Percentiles rank a stretch among this genome's conserved stretches.
These are phyloP conservation scores for Neurospora sp. DNA, from an alignment of 495 filamentous ascomycete genomes.

Conservation along the genomic window DNA sequence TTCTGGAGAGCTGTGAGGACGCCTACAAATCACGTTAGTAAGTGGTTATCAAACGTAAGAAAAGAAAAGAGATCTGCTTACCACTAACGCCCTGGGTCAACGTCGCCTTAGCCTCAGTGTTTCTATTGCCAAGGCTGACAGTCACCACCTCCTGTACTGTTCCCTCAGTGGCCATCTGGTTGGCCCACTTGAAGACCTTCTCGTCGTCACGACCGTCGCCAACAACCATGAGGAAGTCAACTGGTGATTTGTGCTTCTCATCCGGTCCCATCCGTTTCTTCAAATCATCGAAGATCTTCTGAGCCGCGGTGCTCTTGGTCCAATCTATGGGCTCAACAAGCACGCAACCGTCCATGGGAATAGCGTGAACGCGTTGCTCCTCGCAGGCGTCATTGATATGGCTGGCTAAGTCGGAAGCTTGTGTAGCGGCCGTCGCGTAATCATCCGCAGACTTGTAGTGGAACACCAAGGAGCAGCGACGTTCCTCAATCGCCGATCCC, in stretches of 20 bases:
- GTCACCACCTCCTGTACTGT: constrained; percentile 53
- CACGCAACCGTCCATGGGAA: constrained; percentile 66
- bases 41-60: neutral
- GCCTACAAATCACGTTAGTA: constrained; percentile 17
- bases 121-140: constrained; percentile 71
- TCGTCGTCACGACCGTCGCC: constrained; percentile 90
- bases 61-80: constrained; percentile 26
- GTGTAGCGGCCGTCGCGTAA: constrained; percentile 54
- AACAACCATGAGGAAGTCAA: constrained; percentile 75
- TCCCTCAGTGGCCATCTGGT: constrained; percentile 47
- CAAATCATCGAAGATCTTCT: constrained; percentile 53
- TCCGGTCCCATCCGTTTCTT: constrained; percentile 28
- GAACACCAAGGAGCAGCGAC: constrained; percentile 78
- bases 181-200: constrained; percentile 87
- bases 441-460: constrained; percentile 79
- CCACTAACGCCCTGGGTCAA: constrained; percentile 85
- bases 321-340: constrained; percentile 70
- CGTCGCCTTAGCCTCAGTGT: constrained; percentile 77
- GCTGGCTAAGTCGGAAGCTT: constrained; percentile 76
- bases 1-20: constrained; percentile 39
- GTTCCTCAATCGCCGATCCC: constrained; percentile 75
- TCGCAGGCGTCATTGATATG: constrained; percentile 90
- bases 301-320: constrained; percentile 75
- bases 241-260: constrained; percentile 34
- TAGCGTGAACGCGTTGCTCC: constrained; percentile 69